These are phyloP conservation scores for Dictyostelium intermedium DNA, from an alignment of 78 protist genomes.

Conservation along the genomic window DNA sequence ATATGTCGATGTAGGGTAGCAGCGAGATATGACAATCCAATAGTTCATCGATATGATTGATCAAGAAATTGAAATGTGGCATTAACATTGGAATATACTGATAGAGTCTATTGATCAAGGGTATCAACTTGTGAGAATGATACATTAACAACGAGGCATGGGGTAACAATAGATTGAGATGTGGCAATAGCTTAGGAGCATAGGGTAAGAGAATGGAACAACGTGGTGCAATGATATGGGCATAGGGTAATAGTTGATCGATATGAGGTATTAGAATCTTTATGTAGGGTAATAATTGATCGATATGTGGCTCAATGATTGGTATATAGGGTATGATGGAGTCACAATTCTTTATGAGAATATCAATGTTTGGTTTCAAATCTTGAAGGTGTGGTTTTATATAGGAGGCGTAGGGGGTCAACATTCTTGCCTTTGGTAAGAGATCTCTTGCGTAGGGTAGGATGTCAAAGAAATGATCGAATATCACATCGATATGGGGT, in stretches of 20 bases:
- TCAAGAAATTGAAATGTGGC: slow-evolving; percentile 55
- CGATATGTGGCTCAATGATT: slow-evolving; percentile 9
- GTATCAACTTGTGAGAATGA: slow-evolving; percentile 55
- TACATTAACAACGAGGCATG: slow-evolving; percentile 42
- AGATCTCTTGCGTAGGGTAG: slow-evolving; percentile 21
- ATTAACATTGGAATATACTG: slow-evolving; percentile 66
- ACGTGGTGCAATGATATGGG: slow-evolving; percentile 52
- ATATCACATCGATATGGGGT: slow-evolving; percentile 14
- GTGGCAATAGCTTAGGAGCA: slow-evolving; percentile 38
- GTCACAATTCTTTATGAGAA: slow-evolving; percentile 34
- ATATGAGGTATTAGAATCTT: slow-evolving; percentile 45
- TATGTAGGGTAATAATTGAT: slow-evolving; percentile 9
- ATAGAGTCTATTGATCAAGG: slow-evolving; percentile 44
- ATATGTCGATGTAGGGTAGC: slow-evolving; percentile 11
- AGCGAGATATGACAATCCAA: background rate
- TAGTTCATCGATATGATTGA: slow-evolving; percentile 28
- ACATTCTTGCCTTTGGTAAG: slow-evolving; percentile 9
- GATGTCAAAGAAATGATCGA: background rate
- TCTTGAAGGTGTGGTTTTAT: slow-evolving; percentile 3
- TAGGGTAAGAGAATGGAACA: slow-evolving; percentile 24
- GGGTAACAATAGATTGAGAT: slow-evolving; percentile 20
- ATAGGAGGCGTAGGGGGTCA: slow-evolving; percentile 23
- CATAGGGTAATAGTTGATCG: background rate
- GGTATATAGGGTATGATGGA: slow-evolving; percentile 51
- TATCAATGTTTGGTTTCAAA: slow-evolving; percentile 22